A percentile compares a stretch with the other conserved stretches of the same genome.
phyloP scores from a whole-genome alignment of 176 grass and related monocot genomes.

The Puccinellia tenuiflora region DNA sequence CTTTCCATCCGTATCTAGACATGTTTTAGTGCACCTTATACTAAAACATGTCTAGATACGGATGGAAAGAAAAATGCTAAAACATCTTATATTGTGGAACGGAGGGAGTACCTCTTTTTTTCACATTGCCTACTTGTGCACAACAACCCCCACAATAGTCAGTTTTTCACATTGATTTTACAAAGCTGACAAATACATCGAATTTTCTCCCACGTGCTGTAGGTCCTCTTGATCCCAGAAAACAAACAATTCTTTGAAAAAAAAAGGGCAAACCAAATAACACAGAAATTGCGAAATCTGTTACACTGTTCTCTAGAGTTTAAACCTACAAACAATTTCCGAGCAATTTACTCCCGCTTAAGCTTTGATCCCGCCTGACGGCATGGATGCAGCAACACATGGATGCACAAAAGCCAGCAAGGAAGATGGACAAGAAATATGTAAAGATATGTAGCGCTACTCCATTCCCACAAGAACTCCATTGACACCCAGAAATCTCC shows the following conservation, averaged over 20 bases:
- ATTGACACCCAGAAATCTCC: conserved; percentile 72
- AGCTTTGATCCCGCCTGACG: conserved; percentile 17
- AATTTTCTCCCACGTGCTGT: not conserved
- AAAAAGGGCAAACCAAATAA: not conserved
- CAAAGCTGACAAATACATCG: not conserved
- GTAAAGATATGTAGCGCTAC: conserved; percentile 85
- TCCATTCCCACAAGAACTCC: conserved; percentile 86
- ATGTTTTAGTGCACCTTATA: too few species aligned
- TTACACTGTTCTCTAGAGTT: not conserved
- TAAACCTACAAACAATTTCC: not conserved
- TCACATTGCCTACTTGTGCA: not conserved
- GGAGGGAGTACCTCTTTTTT: too few species aligned
- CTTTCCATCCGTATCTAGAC: too few species aligned
- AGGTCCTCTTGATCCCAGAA: not conserved
- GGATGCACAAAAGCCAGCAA: conserved; percentile 78
- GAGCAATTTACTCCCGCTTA: conserved; percentile 38
- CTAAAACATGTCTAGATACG: too few species aligned
- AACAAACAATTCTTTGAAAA: not conserved
- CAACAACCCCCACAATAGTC: not conserved
- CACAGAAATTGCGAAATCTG: not conserved
- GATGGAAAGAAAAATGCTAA: too few species aligned
- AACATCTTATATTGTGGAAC: too few species aligned
- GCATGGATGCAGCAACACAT: conserved; percentile 77
- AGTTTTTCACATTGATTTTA: not conserved
- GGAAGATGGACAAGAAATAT: conserved; percentile 74